These are phyloP conservation scores for Orbilia blumenaviensis DNA, from an alignment of 2,329 filamentous ascomycete genomes.

Conservation along the genomic window DNA sequence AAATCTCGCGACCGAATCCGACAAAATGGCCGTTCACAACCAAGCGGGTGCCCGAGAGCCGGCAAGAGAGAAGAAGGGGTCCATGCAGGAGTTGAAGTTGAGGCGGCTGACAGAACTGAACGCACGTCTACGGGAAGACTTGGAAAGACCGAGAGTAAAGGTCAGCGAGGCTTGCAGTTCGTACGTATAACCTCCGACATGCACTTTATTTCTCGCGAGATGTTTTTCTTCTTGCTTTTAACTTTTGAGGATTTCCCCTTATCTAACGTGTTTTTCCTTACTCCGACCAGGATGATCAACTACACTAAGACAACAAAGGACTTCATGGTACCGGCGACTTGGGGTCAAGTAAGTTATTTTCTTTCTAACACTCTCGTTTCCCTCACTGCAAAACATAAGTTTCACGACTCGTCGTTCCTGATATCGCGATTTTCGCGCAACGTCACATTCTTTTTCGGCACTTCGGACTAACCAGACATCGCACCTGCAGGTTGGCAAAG, in stretches of 20 bases:
- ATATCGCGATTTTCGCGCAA: conserved; percentile 54
- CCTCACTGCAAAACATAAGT: conserved; percentile 3
- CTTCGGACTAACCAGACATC: conserved; percentile 42
- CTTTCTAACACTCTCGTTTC: conserved; percentile 1
- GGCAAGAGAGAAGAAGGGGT: conserved; percentile 92
- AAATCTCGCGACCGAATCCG: conserved; percentile 15
- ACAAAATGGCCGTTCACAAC: conserved; percentile 68
- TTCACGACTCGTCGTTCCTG: conserved; percentile 20
- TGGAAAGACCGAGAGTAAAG: conserved; percentile 93
- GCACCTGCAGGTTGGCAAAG: conserved; percentile 74
- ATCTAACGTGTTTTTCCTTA: conserved; percentile 38
- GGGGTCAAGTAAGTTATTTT: conserved; percentile 74
- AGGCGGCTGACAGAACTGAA: conserved; percentile 96
- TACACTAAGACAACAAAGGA: conserved; percentile 98
- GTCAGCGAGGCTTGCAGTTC: conserved; percentile 91
- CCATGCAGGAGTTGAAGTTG: conserved; percentile 98
- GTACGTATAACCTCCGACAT: conserved; percentile 65
- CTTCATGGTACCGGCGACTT: conserved; percentile 98
- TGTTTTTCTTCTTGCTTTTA: too few species aligned
- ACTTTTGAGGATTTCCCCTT: conserved; percentile 15
- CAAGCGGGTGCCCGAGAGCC: conserved; percentile 71
- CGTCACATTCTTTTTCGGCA: conserved; percentile 24
- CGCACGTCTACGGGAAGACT: conserved; percentile 91
- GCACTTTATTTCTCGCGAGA: conserved; percentile 35
- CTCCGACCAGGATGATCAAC: conserved; percentile 79